phyloP scores from a whole-genome alignment of 176 grass and related monocot species.

The Lolium rigidum region DNA sequence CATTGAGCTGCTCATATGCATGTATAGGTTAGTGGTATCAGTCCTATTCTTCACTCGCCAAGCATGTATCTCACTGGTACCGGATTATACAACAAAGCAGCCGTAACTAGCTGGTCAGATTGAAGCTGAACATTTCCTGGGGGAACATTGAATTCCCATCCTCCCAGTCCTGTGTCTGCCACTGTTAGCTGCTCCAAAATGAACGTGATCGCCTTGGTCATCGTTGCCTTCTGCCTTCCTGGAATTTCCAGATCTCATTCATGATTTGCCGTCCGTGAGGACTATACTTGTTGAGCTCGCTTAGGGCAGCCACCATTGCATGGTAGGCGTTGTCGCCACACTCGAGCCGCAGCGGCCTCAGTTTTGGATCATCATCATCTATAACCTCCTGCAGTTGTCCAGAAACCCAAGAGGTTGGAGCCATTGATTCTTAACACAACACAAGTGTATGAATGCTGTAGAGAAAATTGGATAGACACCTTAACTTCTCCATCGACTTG shows the following conservation, averaged over 20 bases:
- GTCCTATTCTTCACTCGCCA: background rate
- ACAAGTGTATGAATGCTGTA: constrained; percentile 7
- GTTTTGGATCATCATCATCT: constrained; percentile 40
- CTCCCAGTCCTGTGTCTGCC: background rate
- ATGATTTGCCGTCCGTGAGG: background rate
- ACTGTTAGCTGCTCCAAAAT: constrained; percentile 22
- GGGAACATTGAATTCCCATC: background rate
- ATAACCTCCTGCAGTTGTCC: constrained; percentile 38
- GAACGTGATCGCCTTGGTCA: constrained; percentile 2
- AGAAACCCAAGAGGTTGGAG: background rate
- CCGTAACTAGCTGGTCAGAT: background rate
- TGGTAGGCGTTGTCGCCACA: background rate
- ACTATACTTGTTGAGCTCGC: constrained; percentile 38
- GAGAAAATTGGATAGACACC: constrained; percentile 16
- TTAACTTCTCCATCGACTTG: constrained; percentile 42
- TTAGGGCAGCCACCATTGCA: constrained; percentile 23
- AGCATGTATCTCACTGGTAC: background rate
- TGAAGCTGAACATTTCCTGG: background rate
- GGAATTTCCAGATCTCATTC: constrained; percentile 40
- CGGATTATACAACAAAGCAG: background rate
- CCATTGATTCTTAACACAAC: background rate
- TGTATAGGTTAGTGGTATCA: constrained; percentile 14
- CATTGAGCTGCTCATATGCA: background rate
- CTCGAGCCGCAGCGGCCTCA: background rate
- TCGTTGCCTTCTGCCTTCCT: constrained; percentile 23